Percentiles rank a stretch among this genome's conserved stretches.
These are phyloP conservation scores for Daldinia grandis DNA, from an alignment of 495 filamentous ascomycete species.

Conservation along the genomic window DNA sequence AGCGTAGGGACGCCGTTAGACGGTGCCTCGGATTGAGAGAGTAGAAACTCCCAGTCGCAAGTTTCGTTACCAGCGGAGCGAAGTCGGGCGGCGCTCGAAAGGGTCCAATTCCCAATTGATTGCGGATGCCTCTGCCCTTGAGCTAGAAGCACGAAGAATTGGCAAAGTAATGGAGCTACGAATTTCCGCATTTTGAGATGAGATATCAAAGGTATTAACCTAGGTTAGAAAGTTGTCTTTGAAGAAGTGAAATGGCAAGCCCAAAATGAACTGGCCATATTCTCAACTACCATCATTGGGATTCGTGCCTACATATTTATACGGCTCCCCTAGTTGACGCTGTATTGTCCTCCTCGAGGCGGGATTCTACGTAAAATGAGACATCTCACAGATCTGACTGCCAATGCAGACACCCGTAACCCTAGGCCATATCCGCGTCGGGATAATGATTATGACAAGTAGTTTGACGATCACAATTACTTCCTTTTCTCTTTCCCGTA, in stretches of 20 bases:
- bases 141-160: neutral
- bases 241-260: neutral
- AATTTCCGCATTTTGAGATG: conserved; percentile 1
- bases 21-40: neutral
- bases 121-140: neutral
- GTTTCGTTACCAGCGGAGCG: neutral
- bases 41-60: neutral
- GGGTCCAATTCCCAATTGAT: neutral
- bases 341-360: neutral
- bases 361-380: conserved; percentile 1
- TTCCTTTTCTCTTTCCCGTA: neutral
- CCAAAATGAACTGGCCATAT: neutral
- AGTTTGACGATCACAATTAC: conserved; percentile 5
- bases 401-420: conserved; percentile 3
- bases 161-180: neutral
- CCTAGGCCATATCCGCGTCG: neutral
- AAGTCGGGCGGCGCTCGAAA: neutral
- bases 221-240: neutral
- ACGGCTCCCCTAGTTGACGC: neutral
- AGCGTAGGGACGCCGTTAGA: neutral
- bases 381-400: neutral
- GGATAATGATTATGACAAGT: neutral
- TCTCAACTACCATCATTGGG: neutral
- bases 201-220: neutral
- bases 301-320: neutral